Evolutionary conservation across 225 moss, liverwort and hornwort species (phyloP).

Genomic region (Marchantia polymorpha): DNA sequence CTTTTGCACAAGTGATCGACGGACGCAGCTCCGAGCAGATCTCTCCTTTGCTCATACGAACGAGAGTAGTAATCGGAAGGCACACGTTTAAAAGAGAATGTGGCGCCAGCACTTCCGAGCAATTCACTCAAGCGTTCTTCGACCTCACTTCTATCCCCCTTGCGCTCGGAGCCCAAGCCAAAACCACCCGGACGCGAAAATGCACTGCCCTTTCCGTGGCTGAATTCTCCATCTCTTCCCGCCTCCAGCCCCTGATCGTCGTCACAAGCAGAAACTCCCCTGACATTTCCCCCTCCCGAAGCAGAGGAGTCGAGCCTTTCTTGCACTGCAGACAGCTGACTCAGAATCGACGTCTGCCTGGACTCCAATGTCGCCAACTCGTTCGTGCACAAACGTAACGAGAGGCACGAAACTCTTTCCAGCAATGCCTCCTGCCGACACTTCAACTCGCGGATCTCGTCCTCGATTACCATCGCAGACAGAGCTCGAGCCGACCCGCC

Average conservation of each 20-base stretch:
- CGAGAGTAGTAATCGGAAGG: constrained; percentile 72
- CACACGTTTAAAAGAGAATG: constrained; percentile 66
- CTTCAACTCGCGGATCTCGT: constrained; percentile 3
- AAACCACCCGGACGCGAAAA: neutral
- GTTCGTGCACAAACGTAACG: neutral
- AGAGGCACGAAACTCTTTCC: neutral
- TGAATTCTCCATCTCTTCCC: neutral
- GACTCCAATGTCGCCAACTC: constrained; percentile 25
- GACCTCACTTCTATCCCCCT: constrained; percentile 14
- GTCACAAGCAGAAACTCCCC: neutral
- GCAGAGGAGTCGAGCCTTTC: neutral
- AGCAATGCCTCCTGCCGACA: constrained; percentile 1
- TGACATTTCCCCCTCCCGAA: neutral
- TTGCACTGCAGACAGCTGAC: constrained; percentile 17
- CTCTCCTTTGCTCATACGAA: constrained; percentile 71
- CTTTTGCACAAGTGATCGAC: constrained; percentile 95
- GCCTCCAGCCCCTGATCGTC: neutral
- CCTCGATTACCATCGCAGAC: neutral
- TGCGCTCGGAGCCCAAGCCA: neutral
- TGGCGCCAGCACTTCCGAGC: constrained; percentile 50
- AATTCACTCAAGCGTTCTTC: constrained; percentile 56
- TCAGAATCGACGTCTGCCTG: constrained; percentile 32
- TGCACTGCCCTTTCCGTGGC: neutral
- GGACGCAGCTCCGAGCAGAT: constrained; percentile 76
- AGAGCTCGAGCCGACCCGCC: too few species aligned